Evolutionary conservation across 352 stramenopile genomes (phyloP).

Genomic region (Pythium volutum): DNA sequence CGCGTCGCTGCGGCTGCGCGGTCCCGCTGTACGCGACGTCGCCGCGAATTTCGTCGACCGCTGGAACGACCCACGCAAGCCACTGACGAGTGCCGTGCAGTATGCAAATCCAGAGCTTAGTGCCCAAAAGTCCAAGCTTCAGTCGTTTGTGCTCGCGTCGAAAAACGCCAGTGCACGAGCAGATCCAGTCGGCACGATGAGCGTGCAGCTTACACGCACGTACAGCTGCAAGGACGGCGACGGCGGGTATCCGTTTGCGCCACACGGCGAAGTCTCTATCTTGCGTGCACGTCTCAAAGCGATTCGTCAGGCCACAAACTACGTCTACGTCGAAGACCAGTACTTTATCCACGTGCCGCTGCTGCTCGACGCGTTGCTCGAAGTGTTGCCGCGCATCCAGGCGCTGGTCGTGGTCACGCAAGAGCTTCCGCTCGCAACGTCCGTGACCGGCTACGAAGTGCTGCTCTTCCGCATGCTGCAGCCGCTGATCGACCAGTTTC

Average conservation of each 20-base stretch:
- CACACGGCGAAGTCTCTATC: constrained; percentile 33
- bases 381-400: constrained; percentile 26
- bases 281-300: constrained; percentile 33
- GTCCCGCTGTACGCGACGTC: constrained; percentile 46
- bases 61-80: constrained; percentile 46
- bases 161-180: neutral
- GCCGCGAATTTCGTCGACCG: constrained; percentile 49
- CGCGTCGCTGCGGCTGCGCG: constrained; percentile 37
- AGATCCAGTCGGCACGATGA: neutral
- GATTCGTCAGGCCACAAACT: constrained; percentile 35
- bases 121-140: neutral
- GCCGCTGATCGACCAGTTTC: constrained; percentile 27
- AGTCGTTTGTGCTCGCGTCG: constrained; percentile 10
- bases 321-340: constrained; percentile 46
- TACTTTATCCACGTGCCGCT: constrained; percentile 45
- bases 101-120: constrained; percentile 36
- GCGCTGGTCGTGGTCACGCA: constrained; percentile 25
- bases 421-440: constrained; percentile 15
- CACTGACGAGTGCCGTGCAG: constrained; percentile 34
- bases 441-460: constrained; percentile 28
- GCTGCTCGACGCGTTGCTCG: constrained; percentile 28
- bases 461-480: constrained; percentile 33
- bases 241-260: constrained; percentile 30
- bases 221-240: constrained; percentile 37
- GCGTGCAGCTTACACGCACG: constrained; percentile 39